Conservation (phyloP, 1,284 basidiomycete species). For the Volvariella volvacea region DNA sequence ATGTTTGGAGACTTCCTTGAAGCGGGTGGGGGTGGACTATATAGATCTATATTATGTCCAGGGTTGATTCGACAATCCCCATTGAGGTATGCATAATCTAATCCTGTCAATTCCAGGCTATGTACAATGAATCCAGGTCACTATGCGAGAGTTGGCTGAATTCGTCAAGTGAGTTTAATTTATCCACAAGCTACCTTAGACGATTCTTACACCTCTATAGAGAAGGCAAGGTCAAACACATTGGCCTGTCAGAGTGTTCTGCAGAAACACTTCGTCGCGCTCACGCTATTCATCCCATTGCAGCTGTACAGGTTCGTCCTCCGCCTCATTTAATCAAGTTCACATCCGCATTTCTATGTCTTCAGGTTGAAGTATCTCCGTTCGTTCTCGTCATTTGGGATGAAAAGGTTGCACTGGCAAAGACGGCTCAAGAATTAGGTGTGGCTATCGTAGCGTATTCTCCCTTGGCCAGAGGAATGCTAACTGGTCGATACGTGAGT, state of each 20-base stretch:
- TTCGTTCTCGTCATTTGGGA: conserved; percentile 27
- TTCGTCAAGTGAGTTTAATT: conserved; percentile 39
- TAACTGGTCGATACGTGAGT: conserved; percentile 14
- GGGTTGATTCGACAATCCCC: conserved; percentile 32
- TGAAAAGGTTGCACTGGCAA: conserved; percentile 13
- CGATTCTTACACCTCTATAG: conserved; percentile 21
- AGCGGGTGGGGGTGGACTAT: conserved; percentile 24
- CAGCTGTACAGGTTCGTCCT: conserved; percentile 43
- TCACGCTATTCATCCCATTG: conserved; percentile 51
- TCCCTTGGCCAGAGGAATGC: conserved; percentile 17
- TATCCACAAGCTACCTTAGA: background rate
- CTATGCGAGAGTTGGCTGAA: conserved; percentile 44
- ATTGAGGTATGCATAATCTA: conserved; percentile 30
- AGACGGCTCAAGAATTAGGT: conserved; percentile 13
- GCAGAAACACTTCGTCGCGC: conserved; percentile 56
- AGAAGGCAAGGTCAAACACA: conserved; percentile 51
- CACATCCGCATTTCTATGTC: background rate
- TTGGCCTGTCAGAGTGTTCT: conserved; percentile 61
- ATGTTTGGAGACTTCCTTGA: conserved; percentile 21
- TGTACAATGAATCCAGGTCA: conserved; percentile 20
- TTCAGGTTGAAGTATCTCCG: conserved; percentile 50
- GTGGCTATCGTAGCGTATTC: conserved; percentile 18
- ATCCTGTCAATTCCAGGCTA: background rate
- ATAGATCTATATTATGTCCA: conserved; percentile 28
- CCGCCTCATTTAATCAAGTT: background rate